Evolutionary conservation across 2,329 filamentous ascomycete genomes (phyloP), one percentile per base, ranked within the genome.

Genomic region (Thielaviopsis ethacetica): DNA sequence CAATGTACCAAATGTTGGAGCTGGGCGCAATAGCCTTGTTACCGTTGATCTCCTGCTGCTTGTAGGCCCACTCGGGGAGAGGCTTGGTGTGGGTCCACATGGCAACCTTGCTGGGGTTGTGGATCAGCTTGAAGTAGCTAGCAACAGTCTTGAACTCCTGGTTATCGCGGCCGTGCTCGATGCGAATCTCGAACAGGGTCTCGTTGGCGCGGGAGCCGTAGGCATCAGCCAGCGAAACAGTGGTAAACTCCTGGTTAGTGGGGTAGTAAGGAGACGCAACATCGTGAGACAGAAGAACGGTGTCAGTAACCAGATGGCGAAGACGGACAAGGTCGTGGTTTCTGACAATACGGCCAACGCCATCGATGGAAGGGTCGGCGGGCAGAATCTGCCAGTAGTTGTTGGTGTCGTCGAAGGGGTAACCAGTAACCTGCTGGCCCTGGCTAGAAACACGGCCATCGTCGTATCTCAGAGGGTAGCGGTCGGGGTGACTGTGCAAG

Each of bases 71-170:
- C 3, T 98, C 93, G 4, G 93, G 93, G n/a, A 98, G 81, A 55
- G 93, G 88, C 61, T 84, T 93, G 41, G 86, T 86, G 71, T 97
- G 91, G 27, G 93, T 98, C 93, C 93, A 98, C 91, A 98, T 95
- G 64, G 93, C 91, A 56, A 98, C 93, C 71, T 94, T 95, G 71
- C 89, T 94, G 7, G 91, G 90, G 67, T 87, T 83, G 72, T 98
- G 93, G 65, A 98, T 82, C 62, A 98, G 80, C 75, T 96, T 97
- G 81, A 98, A 96, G 73, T 95, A 87, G 62, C 89, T 85, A 10
- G 91, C 84, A 68, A 95, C 81, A 62, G 86, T 91, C 76, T 89
- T 91, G 76, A 97, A 95, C 60, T 91, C 84, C 67, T 91, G 86
- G 26, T 79, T 78, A 51, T 77, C 68, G 73, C 96, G 96, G 67